These are phyloP conservation scores for Raddia distichophylla DNA, from an alignment of 176 grass and related monocot species.

Conservation along the genomic window DNA sequence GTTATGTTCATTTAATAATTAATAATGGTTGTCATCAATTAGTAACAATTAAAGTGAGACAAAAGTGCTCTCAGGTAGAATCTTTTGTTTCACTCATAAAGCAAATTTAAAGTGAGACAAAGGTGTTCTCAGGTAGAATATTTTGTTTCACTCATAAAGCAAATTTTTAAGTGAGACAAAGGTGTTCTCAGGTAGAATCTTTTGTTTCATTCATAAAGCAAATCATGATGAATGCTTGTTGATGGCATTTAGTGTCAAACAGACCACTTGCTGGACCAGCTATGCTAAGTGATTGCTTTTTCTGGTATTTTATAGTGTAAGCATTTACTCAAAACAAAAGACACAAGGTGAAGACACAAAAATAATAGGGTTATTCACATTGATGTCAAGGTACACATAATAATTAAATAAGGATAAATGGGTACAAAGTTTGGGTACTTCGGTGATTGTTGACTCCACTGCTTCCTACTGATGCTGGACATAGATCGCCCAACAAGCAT, in stretches of 20 bases:
- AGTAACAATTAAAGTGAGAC: background rate
- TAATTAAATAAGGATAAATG: slow-evolving; percentile 18
- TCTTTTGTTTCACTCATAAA: background rate
- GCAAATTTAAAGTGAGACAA: background rate
- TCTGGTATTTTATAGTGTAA: background rate
- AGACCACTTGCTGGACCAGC: background rate
- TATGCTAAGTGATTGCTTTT: background rate
- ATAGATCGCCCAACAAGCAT: slow-evolving; percentile 79
- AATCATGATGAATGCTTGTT: background rate
- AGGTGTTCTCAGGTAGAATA: background rate
- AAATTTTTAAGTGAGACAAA: background rate
- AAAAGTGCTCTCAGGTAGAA: slow-evolving; percentile 1
- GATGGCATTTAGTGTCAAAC: background rate
- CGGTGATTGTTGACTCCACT: slow-evolving; percentile 58
- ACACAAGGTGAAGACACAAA: background rate
- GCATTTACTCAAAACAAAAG: background rate
- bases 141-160: background rate
- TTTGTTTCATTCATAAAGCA: background rate
- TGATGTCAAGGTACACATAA: background rate
- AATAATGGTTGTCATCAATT: slow-evolving; percentile 8
- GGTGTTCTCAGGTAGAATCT: background rate
- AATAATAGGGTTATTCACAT: background rate
- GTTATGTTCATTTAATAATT: background rate
- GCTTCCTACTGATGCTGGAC: slow-evolving; percentile 49
- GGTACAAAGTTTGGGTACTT: slow-evolving; percentile 48